Percentiles rank a stretch among this genome's conserved stretches.
These are phyloP conservation scores for Penicillium verrucosum DNA, from an alignment of 2,329 filamentous ascomycete genomes.

Conservation along the genomic window DNA sequence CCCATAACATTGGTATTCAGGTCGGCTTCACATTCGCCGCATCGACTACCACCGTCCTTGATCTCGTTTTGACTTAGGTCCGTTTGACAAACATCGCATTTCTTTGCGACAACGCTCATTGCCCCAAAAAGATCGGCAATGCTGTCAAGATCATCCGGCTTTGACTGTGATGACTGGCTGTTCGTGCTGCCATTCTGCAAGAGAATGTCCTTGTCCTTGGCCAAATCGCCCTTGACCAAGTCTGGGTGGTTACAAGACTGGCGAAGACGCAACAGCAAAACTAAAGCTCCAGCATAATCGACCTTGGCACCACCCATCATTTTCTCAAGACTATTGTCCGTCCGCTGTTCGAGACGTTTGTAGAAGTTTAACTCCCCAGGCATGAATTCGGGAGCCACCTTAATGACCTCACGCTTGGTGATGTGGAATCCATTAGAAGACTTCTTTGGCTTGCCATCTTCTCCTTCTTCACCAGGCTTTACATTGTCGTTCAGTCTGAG, in stretches of 20 bases:
- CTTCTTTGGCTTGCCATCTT: slow-evolving; percentile 49
- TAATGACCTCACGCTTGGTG: slow-evolving; percentile 83
- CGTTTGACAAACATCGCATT: slow-evolving; percentile 78
- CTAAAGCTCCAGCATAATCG: slow-evolving; percentile 91
- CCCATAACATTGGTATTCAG: slow-evolving; percentile 56
- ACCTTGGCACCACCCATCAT: slow-evolving; percentile 80
- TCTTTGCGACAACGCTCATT: slow-evolving; percentile 71
- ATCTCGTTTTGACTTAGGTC: slow-evolving; percentile 60
- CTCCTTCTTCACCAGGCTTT: slow-evolving; percentile 62
- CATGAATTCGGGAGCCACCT: slow-evolving; percentile 73
- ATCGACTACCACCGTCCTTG: slow-evolving; percentile 56
- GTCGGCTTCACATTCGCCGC: slow-evolving; percentile 71
- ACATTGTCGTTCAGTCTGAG: slow-evolving; percentile 81
- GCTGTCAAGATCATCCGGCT: slow-evolving; percentile 68
- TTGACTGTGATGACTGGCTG: slow-evolving; percentile 50
- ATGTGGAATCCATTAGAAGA: slow-evolving; percentile 75
- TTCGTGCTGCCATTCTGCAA: slow-evolving; percentile 57
- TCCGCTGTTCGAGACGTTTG: slow-evolving; percentile 73
- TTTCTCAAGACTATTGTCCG: slow-evolving; percentile 78
- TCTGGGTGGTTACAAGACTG: slow-evolving; percentile 95
- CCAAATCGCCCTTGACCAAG: slow-evolving; percentile 78
- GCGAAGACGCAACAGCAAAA: slow-evolving; percentile 81
- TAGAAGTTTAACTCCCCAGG: slow-evolving; percentile 82
- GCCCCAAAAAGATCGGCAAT: slow-evolving; percentile 84
- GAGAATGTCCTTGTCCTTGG: slow-evolving; percentile 82